phyloP scores from a whole-genome alignment of 768 basidiomycete species.

The Suillus plorans region DNA sequence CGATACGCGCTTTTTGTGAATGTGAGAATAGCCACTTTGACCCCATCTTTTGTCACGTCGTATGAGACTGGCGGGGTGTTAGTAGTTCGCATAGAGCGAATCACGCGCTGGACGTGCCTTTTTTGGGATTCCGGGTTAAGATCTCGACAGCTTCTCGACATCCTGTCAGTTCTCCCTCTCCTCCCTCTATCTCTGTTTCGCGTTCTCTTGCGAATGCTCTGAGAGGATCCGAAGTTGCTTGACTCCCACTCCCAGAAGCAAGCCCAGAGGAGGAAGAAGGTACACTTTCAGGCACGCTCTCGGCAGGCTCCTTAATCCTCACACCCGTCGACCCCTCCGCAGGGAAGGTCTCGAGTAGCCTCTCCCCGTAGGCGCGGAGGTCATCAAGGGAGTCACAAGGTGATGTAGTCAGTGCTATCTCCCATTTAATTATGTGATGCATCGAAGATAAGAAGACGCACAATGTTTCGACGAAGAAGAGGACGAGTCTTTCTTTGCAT shows the following conservation, averaged over 20 bases:
- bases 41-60: conserved; percentile 92
- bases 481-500: not conserved
- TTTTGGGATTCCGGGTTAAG: conserved; percentile 84
- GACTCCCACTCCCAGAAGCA: not conserved
- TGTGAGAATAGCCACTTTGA: conserved; percentile 86
- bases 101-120: conserved; percentile 51
- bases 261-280: not conserved
- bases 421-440: conserved; percentile 2
- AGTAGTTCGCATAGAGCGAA: not conserved
- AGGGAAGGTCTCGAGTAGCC: conserved; percentile 48
- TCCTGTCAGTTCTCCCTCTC: conserved; percentile 45
- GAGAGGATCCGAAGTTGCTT: not conserved
- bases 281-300: conserved; percentile 22
- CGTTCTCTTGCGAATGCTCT: conserved; percentile 3
- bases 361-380: conserved; percentile 52
- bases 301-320: conserved; percentile 26
- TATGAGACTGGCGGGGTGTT: conserved; percentile 64
- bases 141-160: conserved; percentile 90
- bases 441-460: conserved; percentile 14
- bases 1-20: conserved; percentile 91
- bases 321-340: conserved; percentile 27
- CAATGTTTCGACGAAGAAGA: conserved; percentile 3
- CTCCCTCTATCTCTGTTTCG: conserved; percentile 35
- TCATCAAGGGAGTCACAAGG: conserved; percentile 40
- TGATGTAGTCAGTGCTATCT: conserved; percentile 3